A percentile compares a stretch with the other conserved stretches of the same genome.
Conservation (phyloP, 2,329 filamentous ascomycete genomes). For the Ophiostoma triangulosporum region DNA sequence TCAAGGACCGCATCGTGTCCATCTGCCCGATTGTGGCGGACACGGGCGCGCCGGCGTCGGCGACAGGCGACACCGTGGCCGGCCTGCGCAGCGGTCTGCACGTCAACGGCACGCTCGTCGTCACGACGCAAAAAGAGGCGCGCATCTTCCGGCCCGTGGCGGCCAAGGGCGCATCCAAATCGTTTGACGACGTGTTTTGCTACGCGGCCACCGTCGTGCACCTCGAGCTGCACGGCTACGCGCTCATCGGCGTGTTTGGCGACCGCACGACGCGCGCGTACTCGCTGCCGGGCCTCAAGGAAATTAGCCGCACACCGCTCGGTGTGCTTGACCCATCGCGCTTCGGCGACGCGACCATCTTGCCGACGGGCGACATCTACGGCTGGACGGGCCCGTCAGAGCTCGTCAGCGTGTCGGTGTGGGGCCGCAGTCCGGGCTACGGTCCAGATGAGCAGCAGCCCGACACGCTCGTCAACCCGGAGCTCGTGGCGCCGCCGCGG, state of each 20-base stretch:
- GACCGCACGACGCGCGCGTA: slow-evolving; percentile 70
- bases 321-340: slow-evolving; percentile 60
- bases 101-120: slow-evolving; percentile 69
- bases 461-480: slow-evolving; percentile 71
- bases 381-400: slow-evolving; percentile 85
- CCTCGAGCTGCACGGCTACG: slow-evolving; percentile 61
- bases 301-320: slow-evolving; percentile 57
- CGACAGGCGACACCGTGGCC: slow-evolving; percentile 63
- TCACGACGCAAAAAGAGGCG: slow-evolving; percentile 55
- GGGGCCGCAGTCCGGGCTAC: slow-evolving; percentile 52
- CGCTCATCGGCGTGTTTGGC: slow-evolving; percentile 71
- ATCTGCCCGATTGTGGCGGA: slow-evolving; percentile 71
- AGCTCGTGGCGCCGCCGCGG: slow-evolving; percentile 58
- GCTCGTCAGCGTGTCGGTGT: slow-evolving; percentile 68
- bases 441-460: slow-evolving; percentile 38
- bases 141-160: slow-evolving; percentile 77
- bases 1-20: slow-evolving; percentile 59
- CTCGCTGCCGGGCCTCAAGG: slow-evolving; percentile 76
- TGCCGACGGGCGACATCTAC: slow-evolving; percentile 66
- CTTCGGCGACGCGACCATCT: slow-evolving; percentile 56
- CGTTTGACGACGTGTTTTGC: slow-evolving; percentile 72
- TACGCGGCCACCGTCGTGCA: slow-evolving; percentile 67
- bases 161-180: slow-evolving; percentile 81
- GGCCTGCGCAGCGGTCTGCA: slow-evolving; percentile 60
- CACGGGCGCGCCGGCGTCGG: slow-evolving; percentile 60